Percentiles rank a stretch among this genome's conserved stretches.
phyloP scores from a whole-genome alignment of 2,329 filamentous ascomycete species.

The Ramularia collo-cygni region DNA sequence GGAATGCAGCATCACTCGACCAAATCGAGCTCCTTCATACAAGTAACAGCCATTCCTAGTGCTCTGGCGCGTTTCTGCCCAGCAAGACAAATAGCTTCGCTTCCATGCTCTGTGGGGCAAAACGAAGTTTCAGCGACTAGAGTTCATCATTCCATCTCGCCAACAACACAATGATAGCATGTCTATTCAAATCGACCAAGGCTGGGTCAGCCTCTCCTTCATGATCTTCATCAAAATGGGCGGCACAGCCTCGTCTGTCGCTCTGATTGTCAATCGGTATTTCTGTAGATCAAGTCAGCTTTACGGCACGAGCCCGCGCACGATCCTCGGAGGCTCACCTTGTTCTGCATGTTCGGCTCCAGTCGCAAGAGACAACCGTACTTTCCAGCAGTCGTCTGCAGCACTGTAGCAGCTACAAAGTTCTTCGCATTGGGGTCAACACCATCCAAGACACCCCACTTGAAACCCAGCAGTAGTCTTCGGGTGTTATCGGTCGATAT shows the following conservation, averaged over 20 bases:
- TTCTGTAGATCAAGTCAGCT: conserved; percentile 53
- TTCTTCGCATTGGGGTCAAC: conserved; percentile 94
- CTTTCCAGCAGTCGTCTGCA: conserved; percentile 81
- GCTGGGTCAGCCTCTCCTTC: conserved; percentile 68
- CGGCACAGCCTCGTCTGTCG: conserved; percentile 86
- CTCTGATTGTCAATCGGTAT: conserved; percentile 88
- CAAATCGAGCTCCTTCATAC: too few relatives aligned
- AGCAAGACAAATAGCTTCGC: too few relatives aligned
- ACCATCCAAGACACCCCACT: conserved; percentile 76
- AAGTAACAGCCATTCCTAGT: too few relatives aligned
- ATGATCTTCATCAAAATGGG: conserved; percentile 74
- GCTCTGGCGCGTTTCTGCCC: too few relatives aligned
- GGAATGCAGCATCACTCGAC: too few relatives aligned
- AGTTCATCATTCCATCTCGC: too few relatives aligned
- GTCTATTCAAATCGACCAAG: conserved; percentile 18
- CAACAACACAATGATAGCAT: too few relatives aligned
- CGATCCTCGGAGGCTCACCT: conserved; percentile 54
- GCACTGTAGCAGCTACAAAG: conserved; percentile 81
- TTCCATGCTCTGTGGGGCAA: too few relatives aligned
- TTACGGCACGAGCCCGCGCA: conserved; percentile 4
- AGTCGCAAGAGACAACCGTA: conserved; percentile 88
- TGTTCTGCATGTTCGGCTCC: conserved; percentile 87
- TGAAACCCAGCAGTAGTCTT: conserved; percentile 71
- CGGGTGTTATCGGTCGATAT: conserved; percentile 66
- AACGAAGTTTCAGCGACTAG: too few relatives aligned